Conservation (phyloP, 2,329 filamentous ascomycete genomes). For the Drechslerella stenobrocha region DNA sequence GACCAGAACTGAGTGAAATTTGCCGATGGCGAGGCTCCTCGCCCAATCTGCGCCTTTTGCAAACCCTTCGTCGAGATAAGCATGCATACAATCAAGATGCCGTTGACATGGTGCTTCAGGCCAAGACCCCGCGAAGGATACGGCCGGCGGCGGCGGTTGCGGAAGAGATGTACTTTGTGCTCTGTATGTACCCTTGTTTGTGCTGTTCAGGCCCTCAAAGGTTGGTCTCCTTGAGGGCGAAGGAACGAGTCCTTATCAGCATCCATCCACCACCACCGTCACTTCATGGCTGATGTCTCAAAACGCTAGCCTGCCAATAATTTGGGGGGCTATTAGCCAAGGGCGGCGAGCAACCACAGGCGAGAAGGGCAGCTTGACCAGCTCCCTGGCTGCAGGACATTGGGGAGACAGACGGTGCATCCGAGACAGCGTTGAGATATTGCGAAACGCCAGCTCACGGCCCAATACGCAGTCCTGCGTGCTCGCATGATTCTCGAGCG, state of each 20-base stretch:
- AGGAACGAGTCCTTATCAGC: background rate
- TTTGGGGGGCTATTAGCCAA: slow-evolving; percentile 23
- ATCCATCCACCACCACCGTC: background rate
- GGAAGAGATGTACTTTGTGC: too few relatives aligned
- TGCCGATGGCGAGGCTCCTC: slow-evolving; percentile 1
- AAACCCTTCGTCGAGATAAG: too few relatives aligned
- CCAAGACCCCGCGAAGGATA: too few relatives aligned
- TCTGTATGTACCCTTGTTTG: too few relatives aligned
- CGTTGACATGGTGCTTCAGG: too few relatives aligned
- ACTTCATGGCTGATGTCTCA: background rate
- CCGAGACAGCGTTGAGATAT: slow-evolving; percentile 7
- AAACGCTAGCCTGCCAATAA: slow-evolving; percentile 22
- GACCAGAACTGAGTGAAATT: background rate
- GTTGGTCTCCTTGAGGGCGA: too few relatives aligned
- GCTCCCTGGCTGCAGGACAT: slow-evolving; percentile 7
- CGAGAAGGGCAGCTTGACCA: slow-evolving; percentile 23
- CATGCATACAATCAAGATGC: too few relatives aligned
- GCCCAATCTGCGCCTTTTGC: too few relatives aligned
- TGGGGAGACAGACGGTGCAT: slow-evolving; percentile 25
- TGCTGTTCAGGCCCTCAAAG: too few relatives aligned
- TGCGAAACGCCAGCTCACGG: slow-evolving; percentile 16
- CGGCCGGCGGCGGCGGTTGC: too few relatives aligned
- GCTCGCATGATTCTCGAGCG: too few relatives aligned
- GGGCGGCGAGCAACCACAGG: slow-evolving; percentile 44
- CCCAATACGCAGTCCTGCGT: background rate